Percentiles rank a stretch among this genome's conserved stretches.
phyloP scores from a whole-genome alignment of 2,329 filamentous ascomycete genomes.

The Tolypocladium endophyticum region DNA sequence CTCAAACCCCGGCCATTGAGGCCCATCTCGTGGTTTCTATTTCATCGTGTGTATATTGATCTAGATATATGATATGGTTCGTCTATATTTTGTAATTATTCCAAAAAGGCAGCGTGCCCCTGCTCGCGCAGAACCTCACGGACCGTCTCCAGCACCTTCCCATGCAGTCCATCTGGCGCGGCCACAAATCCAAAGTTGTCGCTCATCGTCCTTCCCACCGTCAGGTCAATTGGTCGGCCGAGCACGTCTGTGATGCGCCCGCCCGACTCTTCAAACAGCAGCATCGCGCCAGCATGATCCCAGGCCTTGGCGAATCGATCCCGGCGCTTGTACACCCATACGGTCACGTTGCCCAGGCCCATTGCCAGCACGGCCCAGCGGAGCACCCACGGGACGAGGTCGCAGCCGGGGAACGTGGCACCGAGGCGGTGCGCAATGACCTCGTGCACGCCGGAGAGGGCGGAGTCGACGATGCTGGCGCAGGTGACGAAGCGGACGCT shows the following conservation, averaged over 20 bases:
- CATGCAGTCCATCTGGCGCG: constrained; percentile 34
- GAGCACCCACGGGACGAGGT: constrained; percentile 47
- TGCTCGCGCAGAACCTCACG: constrained; percentile 56
- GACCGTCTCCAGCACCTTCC: constrained; percentile 50
- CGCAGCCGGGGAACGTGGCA: constrained; percentile 33
- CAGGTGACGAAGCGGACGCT: constrained; percentile 36
- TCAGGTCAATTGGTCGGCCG: constrained; percentile 38
- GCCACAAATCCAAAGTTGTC: constrained; percentile 47
- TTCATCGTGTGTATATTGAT: background rate
- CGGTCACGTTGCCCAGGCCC: constrained; percentile 40
- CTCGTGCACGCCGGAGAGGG: constrained; percentile 35
- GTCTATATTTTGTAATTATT: background rate
- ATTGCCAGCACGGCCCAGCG: constrained; percentile 43
- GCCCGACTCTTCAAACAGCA: constrained; percentile 46
- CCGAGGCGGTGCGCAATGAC: constrained; percentile 30
- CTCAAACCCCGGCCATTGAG: background rate
- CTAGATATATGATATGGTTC: background rate
- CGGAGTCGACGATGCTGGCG: constrained; percentile 34
- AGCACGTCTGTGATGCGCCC: constrained; percentile 44
- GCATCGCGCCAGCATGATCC: constrained; percentile 51
- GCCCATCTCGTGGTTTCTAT: background rate
- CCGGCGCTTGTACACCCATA: constrained; percentile 44
- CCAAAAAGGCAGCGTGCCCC: constrained; percentile 12
- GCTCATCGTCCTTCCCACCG: constrained; percentile 35
- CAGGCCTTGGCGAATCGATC: constrained; percentile 43